Conservation (phyloP, 345 rosid species). For the Gossypium ekmanianum region DNA sequence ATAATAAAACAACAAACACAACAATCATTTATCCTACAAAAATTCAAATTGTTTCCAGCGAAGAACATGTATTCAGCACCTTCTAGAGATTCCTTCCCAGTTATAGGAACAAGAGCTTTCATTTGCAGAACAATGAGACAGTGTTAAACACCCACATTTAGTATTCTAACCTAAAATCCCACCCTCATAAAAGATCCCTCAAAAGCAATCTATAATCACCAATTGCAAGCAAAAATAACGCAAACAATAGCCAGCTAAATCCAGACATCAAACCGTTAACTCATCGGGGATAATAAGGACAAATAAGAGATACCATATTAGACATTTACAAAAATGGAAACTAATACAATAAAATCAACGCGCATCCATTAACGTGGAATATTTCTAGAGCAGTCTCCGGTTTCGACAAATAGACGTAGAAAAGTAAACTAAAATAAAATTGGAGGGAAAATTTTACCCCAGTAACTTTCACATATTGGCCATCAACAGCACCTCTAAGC, state of each 20-base stretch:
- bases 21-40: not conserved
- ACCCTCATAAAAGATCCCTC: not conserved
- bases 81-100: not conserved
- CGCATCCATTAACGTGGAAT: not conserved
- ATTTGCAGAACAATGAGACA: not conserved
- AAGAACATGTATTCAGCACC: not conserved
- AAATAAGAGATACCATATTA: not conserved
- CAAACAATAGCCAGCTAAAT: not conserved
- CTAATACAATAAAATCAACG: not conserved
- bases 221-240: not conserved
- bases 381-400: not conserved
- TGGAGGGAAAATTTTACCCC: conserved; percentile 50
- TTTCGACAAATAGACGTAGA: not conserved
- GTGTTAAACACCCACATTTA: conserved; percentile 5
- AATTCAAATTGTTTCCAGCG: not conserved
- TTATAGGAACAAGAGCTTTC: not conserved
- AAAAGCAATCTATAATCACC: conserved; percentile 8
- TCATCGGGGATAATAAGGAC: not conserved
- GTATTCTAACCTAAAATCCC: not conserved
- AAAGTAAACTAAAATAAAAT: not conserved
- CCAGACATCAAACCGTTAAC: conserved; percentile 5
- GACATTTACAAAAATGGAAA: not conserved
- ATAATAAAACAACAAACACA: not conserved
- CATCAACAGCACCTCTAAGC: conserved; percentile 92
- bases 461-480: conserved; percentile 85